phyloP scores from a whole-genome alignment of 2,329 filamentous ascomycete genomes.

The Didymella sp. region DNA sequence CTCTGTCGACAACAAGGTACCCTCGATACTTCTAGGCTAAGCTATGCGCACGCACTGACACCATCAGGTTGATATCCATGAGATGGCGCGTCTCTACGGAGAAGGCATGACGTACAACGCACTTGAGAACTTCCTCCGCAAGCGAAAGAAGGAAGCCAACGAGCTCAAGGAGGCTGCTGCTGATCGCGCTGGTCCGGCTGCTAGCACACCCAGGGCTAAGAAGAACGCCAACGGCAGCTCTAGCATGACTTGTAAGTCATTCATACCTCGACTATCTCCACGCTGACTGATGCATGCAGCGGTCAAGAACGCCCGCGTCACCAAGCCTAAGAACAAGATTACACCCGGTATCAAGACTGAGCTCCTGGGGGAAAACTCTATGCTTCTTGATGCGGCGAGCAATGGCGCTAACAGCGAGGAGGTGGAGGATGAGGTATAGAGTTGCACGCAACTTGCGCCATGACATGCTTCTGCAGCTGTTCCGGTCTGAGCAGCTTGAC shows the following conservation, averaged over 20 bases:
- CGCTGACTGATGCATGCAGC: not conserved
- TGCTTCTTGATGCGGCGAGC: not conserved
- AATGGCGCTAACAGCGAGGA: not conserved
- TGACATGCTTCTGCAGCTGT: not conserved
- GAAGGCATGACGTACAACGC: constrained; percentile 57
- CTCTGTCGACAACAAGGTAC: too few species aligned
- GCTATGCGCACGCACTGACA: not conserved
- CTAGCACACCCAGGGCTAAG: constrained; percentile 1
- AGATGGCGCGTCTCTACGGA: constrained; percentile 56
- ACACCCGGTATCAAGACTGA: not conserved
- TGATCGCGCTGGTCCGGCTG: not conserved
- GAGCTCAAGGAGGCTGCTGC: constrained; percentile 35
- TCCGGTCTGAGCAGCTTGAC: not conserved
- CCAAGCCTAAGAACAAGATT: not conserved
- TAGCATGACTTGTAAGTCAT: constrained; percentile 18
- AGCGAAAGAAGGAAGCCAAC: constrained; percentile 52
- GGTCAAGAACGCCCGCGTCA: not conserved
- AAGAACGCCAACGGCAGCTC: constrained; percentile 1
- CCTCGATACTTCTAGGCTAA: too few species aligned
- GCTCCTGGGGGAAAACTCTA: not conserved
- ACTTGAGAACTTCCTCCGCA: constrained; percentile 56
- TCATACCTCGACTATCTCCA: too few species aligned
- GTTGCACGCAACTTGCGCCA: not conserved
- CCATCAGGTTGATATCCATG: constrained; percentile 53
- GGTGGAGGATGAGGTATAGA: not conserved